phyloP scores from a whole-genome alignment of 179 eudicot species.

The Carnegiea gigantea region DNA sequence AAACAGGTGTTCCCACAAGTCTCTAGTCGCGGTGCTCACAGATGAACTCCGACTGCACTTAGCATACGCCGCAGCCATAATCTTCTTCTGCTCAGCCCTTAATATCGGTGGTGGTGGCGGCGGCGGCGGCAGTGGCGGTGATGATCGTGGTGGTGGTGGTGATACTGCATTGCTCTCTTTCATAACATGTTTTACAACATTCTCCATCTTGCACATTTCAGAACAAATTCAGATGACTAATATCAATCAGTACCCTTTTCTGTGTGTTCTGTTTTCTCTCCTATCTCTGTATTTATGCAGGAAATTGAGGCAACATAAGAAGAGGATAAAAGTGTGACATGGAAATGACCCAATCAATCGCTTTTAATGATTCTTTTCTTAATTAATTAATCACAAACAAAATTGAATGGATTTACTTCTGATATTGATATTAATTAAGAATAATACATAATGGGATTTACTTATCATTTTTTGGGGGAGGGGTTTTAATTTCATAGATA shows the following conservation, averaged over 20 bases:
- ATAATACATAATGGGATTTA: constrained; percentile 8
- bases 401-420: too few species aligned
- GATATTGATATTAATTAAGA: too few species aligned
- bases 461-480: constrained; percentile 21
- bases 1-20: constrained; percentile 66
- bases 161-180: neutral
- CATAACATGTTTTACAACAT: constrained; percentile 15
- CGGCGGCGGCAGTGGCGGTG: constrained; percentile 54
- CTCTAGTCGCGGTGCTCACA: constrained; percentile 32
- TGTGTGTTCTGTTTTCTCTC: neutral
- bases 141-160: constrained; percentile 30
- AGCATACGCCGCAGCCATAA: constrained; percentile 23
- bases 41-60: constrained; percentile 15
- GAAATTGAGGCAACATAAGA: neutral
- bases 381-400: neutral
- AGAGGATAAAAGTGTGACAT: constrained; percentile 6
- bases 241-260: neutral
- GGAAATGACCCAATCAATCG: constrained; percentile 1
- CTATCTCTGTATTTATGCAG: neutral
- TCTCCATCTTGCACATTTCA: constrained; percentile 13
- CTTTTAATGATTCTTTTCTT: constrained; percentile 10
- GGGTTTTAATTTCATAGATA: neutral
- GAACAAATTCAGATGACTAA: neutral
- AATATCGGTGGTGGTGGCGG: constrained; percentile 33
- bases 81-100: constrained; percentile 17